Percentiles rank a stretch among this genome's conserved stretches.
These are phyloP conservation scores for Podospora fimiseda DNA, from an alignment of 495 filamentous ascomycete genomes.

Conservation along the genomic window DNA sequence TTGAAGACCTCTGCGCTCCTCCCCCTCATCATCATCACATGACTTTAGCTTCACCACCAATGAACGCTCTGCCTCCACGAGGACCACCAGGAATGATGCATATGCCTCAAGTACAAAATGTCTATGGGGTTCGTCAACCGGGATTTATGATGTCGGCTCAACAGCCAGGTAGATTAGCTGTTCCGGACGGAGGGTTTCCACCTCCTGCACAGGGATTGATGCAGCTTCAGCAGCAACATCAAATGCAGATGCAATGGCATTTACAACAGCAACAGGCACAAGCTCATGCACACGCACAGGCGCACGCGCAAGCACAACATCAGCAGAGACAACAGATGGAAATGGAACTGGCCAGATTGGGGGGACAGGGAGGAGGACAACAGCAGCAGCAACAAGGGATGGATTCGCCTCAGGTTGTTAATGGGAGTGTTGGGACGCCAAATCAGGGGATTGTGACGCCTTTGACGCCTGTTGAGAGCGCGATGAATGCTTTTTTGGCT, in stretches of 20 bases:
- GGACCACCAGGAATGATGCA: neutral
- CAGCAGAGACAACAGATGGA: slow-evolving; percentile 3
- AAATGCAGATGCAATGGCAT: slow-evolving; percentile 11
- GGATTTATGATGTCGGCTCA: neutral
- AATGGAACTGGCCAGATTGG: neutral
- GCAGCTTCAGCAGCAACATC: slow-evolving; percentile 14
- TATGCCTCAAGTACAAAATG: slow-evolving; percentile 13
- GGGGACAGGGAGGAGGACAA: neutral
- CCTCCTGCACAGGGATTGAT: neutral
- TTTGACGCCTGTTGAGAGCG: slow-evolving; percentile 13
- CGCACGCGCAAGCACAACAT: neutral
- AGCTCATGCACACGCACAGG: neutral
- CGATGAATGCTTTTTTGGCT: slow-evolving; percentile 9
- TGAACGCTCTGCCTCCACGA: slow-evolving; percentile 2
- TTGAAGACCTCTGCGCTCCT: slow-evolving; percentile 15
- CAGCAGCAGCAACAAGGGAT: too few species aligned
- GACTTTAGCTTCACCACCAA: slow-evolving; percentile 2
- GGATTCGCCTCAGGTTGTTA: neutral
- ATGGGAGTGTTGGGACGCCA: neutral
- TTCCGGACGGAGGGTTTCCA: neutral
- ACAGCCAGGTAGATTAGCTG: neutral
- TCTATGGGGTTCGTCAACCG: slow-evolving; percentile 13
- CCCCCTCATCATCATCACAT: slow-evolving; percentile 1
- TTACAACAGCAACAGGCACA: neutral
- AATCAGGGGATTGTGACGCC: neutral